Evolutionary conservation across 306 rosid species (phyloP).

Genomic region (Prunus mongolica): DNA sequence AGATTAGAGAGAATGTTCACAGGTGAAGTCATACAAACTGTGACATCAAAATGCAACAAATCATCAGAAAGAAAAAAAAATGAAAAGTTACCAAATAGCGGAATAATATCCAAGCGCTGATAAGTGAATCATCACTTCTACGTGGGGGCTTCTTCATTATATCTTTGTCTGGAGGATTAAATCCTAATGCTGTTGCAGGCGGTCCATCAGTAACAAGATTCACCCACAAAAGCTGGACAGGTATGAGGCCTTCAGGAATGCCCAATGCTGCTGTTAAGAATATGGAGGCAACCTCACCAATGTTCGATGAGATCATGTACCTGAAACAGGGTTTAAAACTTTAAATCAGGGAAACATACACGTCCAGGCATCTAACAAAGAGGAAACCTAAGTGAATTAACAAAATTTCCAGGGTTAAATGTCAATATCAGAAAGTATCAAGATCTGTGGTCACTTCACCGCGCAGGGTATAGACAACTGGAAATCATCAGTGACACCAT

Average conservation of each 20-base stretch:
- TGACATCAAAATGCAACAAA: neutral
- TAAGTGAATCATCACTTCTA: constrained; percentile 62
- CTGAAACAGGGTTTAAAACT: constrained; percentile 27
- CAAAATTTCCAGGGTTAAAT: neutral
- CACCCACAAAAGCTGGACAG: constrained; percentile 81
- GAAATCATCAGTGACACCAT: neutral
- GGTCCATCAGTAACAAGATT: constrained; percentile 92
- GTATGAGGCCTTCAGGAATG: constrained; percentile 81
- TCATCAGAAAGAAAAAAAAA: neutral
- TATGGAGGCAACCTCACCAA: constrained; percentile 79
- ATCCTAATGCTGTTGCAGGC: constrained; percentile 86
- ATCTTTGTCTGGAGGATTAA: constrained; percentile 79
- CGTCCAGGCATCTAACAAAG: neutral
- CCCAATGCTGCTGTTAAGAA: constrained; percentile 84
- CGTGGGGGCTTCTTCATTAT: constrained; percentile 87
- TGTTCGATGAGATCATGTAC: constrained; percentile 90
- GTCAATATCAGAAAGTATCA: neutral
- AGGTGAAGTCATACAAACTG: neutral
- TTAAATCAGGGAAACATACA: neutral
- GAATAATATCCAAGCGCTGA: constrained; percentile 73
- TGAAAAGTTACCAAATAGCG: constrained; percentile 58
- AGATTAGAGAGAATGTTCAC: neutral
- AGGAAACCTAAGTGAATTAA: neutral
- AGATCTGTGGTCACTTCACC: neutral
- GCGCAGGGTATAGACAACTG: neutral